Conservation (phyloP, 2,329 filamentous ascomycete species). For the Chaetoscypha palmicola region DNA sequence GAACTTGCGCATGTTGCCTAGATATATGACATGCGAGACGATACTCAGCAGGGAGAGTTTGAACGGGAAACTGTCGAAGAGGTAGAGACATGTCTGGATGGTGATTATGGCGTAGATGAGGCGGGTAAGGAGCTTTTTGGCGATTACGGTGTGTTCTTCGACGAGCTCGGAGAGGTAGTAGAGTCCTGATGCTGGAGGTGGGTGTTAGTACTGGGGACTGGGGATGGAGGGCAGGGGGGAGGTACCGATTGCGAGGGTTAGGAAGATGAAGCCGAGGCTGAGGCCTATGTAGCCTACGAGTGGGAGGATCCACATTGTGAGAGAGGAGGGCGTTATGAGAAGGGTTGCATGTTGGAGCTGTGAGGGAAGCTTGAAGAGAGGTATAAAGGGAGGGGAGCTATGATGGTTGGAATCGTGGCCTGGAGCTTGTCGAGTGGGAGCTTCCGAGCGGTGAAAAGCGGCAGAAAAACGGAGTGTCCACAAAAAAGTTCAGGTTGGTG, state of each 20-base stretch:
- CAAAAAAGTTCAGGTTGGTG: constrained; percentile 12
- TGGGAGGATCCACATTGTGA: constrained; percentile 80
- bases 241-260: constrained; percentile 86
- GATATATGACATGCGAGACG: constrained; percentile 74
- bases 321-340: constrained; percentile 16
- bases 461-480: constrained; percentile 13
- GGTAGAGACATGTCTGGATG: constrained; percentile 65
- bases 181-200: constrained; percentile 73
- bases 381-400: too few species aligned
- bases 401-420: constrained; percentile 7
- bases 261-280: constrained; percentile 81
- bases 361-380: constrained; percentile 1
- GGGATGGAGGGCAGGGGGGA: constrained; percentile 9
- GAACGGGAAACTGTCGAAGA: constrained; percentile 83
- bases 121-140: constrained; percentile 76
- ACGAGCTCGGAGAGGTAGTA: constrained; percentile 98
- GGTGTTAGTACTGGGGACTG: constrained; percentile 6
- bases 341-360: constrained; percentile 19
- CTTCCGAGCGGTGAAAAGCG: constrained; percentile 6
- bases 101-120: constrained; percentile 78
- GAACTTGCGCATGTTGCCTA: constrained; percentile 73
- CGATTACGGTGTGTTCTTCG: constrained; percentile 91
- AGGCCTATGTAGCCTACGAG: constrained; percentile 85
- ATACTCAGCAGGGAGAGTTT: constrained; percentile 68
- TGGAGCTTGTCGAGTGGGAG: neutral